These are phyloP conservation scores for Hirsutella rhossiliensis DNA, from an alignment of 2,329 filamentous ascomycete species.

Conservation along the genomic window DNA sequence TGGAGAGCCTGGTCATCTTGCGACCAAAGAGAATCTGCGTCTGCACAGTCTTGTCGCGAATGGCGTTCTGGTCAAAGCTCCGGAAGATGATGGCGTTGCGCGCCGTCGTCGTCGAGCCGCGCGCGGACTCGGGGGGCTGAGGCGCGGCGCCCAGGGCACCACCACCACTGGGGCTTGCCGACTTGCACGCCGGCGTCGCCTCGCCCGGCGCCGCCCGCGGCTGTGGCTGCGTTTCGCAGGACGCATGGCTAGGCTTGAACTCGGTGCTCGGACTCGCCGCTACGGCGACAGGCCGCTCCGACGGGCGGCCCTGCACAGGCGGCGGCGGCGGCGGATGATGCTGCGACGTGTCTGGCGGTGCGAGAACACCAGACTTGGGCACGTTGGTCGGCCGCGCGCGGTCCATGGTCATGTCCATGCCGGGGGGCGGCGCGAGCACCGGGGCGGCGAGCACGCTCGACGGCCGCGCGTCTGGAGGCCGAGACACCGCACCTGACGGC, in stretches of 20 bases:
- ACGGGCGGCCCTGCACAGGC: not conserved
- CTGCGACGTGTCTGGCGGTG: slow-evolving; percentile 28
- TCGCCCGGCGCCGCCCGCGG: slow-evolving; percentile 1
- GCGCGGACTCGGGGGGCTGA: slow-evolving; percentile 6
- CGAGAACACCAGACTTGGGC: slow-evolving; percentile 31
- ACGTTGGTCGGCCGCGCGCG: slow-evolving; percentile 14
- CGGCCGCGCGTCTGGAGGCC: slow-evolving; percentile 13
- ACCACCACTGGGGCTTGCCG: slow-evolving; percentile 4
- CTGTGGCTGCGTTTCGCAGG: not conserved
- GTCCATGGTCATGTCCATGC: slow-evolving; percentile 15
- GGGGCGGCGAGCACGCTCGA: slow-evolving; percentile 25
- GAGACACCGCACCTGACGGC: slow-evolving; percentile 7
- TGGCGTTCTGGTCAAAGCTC: slow-evolving; percentile 44
- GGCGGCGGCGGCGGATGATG: slow-evolving; percentile 5
- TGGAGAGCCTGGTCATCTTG: slow-evolving; percentile 44
- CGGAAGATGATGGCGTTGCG: slow-evolving; percentile 47
- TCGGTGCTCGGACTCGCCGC: not conserved
- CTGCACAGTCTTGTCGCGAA: slow-evolving; percentile 44
- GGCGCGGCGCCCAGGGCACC: slow-evolving; percentile 5
- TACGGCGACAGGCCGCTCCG: not conserved
- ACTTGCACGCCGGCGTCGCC: slow-evolving; percentile 2
- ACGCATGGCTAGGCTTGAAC: not conserved
- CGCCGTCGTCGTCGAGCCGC: slow-evolving; percentile 33
- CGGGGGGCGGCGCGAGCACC: slow-evolving; percentile 22
- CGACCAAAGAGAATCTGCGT: slow-evolving; percentile 46